Base-by-base conservation (phyloP, 1,284 basidiomycete species). In the Leccinum subfulvum region DNA sequence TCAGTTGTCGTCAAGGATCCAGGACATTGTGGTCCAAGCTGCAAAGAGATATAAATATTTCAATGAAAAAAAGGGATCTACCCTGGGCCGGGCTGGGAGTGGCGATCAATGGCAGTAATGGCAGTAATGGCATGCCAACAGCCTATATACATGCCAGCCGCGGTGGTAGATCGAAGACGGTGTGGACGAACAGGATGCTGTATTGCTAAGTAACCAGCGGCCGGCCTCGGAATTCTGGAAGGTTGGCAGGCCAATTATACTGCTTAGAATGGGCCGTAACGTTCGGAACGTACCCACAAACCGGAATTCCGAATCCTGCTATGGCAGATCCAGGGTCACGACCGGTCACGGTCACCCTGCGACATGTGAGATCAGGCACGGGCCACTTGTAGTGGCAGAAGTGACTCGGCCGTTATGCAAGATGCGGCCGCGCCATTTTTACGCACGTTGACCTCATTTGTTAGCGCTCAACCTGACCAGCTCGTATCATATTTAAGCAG, bases 391-490 rank as follows among this genome's bases (percentile, higher is more conserved):
- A 3, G 51, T 51, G 52, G 52, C 51, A 26, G 23, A 14, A 21
- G 56, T 55, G 58, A 58, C 35, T 51, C 37, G 11, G 30, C 8
- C 16, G 9, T 37, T 41, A 56, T 62, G 60, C 30, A 35, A 23
- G 37, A 47, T 66, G 56, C 56, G 61, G 18, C 18, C n/a, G 49
- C 61, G 37, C 64, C 16, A 63, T 57, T 57, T 28, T 58, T 33
- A 61, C 69, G 54, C 65, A 71, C 67, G 66, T 68, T 68, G 28
- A 37, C 60, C 44, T 18, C 67, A 66, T 68, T 59, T 61, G 33
- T 41, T 52, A 44, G 37, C 55, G 54, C 39, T 35, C 9, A 33
- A 56, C 47, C 23, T 26, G 63, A 44, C 18, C 23, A 26, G 26
- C 37, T 26, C 21, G 56, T 13, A 37, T 14, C 35, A 14, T 67